Evolutionary conservation across 208 protist species (phyloP), one percentile per base, ranked within the genome.

Genomic region (Willaertia magna): DNA sequence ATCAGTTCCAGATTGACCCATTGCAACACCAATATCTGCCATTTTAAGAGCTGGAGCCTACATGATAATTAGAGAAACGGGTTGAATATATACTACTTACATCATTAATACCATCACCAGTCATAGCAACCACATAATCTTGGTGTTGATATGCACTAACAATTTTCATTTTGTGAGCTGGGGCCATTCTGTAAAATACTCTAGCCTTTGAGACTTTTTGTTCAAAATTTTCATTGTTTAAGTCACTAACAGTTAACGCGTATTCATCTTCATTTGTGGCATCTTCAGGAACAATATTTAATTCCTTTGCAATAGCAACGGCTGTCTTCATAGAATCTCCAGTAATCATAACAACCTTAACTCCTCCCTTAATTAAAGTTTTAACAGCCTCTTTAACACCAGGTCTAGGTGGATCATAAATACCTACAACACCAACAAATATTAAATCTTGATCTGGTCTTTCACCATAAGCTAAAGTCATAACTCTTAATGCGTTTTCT

Each of bases 11-110:
- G 94, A 94, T 40, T 89, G 91, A 79, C 97, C 97, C 96, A 99
- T 99, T 40, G 97, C 96, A 83, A 99, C 96, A 81, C 98, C 98
- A 90, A 99, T 98, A 90, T 99, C 95, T 2, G 97, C 97, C 67
- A 97, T 94, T 85, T 98, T 98, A 39, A 99, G 92, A n/a, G 98
- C 97, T 0, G 97, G 96, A 6, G 97, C 95, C 49, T n/a, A n/a
- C n/a, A n/a, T n/a, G n/a, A n/a, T n/a, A 18, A 44, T 51, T 74
- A 30, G 46, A 43, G 4, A 85, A 48, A 59, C 16, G 11, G 48
- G 6, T 16, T 51, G 16, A 51, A 6, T 51, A 20, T 16, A 51
- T 20, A 16, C 16, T 20, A 51, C 48, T 51, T 51, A 20, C 78
- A 84, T 96, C 94, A 84, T 97, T 97, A 40, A 95, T 93, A 79